phyloP scores from a whole-genome alignment of 2,329 filamentous ascomycete genomes.

The Penicillium italicum region DNA sequence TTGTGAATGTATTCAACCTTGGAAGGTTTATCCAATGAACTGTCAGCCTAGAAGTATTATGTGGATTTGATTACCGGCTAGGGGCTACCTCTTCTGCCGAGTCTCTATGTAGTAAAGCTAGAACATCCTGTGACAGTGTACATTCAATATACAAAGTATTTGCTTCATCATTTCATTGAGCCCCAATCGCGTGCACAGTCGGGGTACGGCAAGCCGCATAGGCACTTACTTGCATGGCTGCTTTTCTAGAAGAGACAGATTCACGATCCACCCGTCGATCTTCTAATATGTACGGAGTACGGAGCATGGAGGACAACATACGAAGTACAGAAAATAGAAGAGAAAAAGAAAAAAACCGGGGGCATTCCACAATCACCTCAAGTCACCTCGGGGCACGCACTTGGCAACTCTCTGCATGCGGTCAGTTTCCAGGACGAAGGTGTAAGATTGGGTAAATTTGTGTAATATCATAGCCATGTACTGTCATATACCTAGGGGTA shows the following conservation, averaged over 20 bases:
- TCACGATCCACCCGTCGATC: constrained; percentile 8
- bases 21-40: not conserved
- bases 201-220: constrained; percentile 5
- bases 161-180: constrained; percentile 1
- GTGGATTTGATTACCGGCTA: not conserved
- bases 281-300: not conserved
- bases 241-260: constrained; percentile 5
- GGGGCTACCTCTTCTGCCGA: not conserved
- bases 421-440: constrained; percentile 15
- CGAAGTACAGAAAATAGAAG: not conserved
- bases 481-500: constrained; percentile 24
- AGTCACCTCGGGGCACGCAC: constrained; percentile 23
- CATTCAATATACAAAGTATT: too few relatives aligned
- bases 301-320: not conserved
- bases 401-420: constrained; percentile 24
- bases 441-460: constrained; percentile 15
- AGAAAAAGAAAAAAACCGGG: constrained; percentile 3
- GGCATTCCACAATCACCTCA: constrained; percentile 15
- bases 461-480: constrained; percentile 16
- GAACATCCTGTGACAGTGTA: too few relatives aligned
- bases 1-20: not conserved
- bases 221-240: constrained; percentile 8
- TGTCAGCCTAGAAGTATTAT: not conserved
- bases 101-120: not conserved
- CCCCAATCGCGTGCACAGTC: constrained; percentile 3